Conservation (phyloP, 306 rosid species). For the Begonia fuchsioides region DNA sequence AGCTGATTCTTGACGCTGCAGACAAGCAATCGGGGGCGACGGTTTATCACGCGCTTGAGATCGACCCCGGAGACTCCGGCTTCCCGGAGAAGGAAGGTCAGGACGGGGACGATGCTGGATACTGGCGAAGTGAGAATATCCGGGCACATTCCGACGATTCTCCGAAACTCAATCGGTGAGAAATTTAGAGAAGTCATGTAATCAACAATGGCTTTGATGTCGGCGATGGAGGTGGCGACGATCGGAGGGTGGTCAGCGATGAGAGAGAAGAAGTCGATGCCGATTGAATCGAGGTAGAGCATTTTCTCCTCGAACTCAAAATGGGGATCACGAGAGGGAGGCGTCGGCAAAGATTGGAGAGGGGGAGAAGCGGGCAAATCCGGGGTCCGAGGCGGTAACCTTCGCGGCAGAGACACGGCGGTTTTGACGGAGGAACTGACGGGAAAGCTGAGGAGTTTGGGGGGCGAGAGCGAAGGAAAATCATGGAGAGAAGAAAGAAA, state of each 20-base stretch:
- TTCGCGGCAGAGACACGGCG: slow-evolving; percentile 7
- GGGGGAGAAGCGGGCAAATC: slow-evolving; percentile 7
- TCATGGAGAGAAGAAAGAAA: slow-evolving; percentile 4
- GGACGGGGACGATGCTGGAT: slow-evolving; percentile 40
- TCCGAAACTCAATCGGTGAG: slow-evolving; percentile 44
- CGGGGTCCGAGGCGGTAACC: slow-evolving; percentile 3
- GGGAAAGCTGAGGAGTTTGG: slow-evolving; percentile 3
- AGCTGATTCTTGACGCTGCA: slow-evolving; percentile 52
- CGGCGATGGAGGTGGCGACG: slow-evolving; percentile 34
- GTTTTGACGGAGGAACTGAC: slow-evolving; percentile 12
- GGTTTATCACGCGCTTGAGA: slow-evolving; percentile 44
- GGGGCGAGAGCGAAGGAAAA: slow-evolving; percentile 4
- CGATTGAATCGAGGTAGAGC: slow-evolving; percentile 72
- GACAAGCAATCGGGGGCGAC: slow-evolving; percentile 73
- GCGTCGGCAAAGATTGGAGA: slow-evolving; percentile 1
- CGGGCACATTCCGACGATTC: slow-evolving; percentile 64
- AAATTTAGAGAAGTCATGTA: slow-evolving; percentile 43
- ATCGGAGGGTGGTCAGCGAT: slow-evolving; percentile 48
- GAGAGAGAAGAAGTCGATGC: slow-evolving; percentile 61
- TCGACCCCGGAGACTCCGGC: slow-evolving; percentile 39
- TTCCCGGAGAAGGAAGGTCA: slow-evolving; percentile 70
- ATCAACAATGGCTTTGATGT: slow-evolving; percentile 50
- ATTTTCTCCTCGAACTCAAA: slow-evolving; percentile 42
- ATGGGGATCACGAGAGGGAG: slow-evolving; percentile 1
- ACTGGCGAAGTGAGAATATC: slow-evolving; percentile 53